Percentiles rank a stretch among this genome's conserved stretches.
Conservation (phyloP, 345 rosid genomes). For the Hibiscus mutabilis region DNA sequence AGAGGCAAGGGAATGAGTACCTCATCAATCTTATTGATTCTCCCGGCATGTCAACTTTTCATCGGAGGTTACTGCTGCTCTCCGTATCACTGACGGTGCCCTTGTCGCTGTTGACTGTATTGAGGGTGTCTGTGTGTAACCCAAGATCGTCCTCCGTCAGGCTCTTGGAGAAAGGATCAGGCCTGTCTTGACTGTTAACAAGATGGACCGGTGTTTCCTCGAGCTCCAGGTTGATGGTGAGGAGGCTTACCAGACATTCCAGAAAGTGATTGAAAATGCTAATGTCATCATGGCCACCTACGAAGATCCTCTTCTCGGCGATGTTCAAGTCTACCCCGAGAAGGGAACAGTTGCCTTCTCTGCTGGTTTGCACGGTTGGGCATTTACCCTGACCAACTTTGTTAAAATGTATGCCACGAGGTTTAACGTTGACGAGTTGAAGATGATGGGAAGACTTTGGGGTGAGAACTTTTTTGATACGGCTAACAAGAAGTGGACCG, state of each 20-base stretch:
- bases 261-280: conserved; percentile 66
- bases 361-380: conserved; percentile 81
- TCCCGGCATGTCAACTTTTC: conserved; percentile 75
- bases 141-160: conserved; percentile 51
- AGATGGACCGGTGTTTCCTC: conserved; percentile 81
- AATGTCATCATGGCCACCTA: conserved; percentile 78
- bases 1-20: conserved; percentile 51
- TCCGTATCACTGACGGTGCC: conserved; percentile 63
- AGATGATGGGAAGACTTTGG: conserved; percentile 86
- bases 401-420: conserved; percentile 55
- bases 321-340: conserved; percentile 67
- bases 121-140: conserved; percentile 66
- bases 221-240: conserved; percentile 84
- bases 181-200: conserved; percentile 73
- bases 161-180: conserved; percentile 55
- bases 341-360: conserved; percentile 85
- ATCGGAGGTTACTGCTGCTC: conserved; percentile 79
- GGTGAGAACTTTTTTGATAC: conserved; percentile 76
- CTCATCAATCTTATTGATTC: conserved; percentile 73
- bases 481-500: conserved; percentile 69
- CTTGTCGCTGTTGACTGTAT: conserved; percentile 56
- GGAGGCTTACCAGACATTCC: conserved; percentile 71
- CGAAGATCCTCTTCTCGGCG: too few species aligned
- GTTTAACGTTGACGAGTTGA: conserved; percentile 58
- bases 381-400: conserved; percentile 53